These are phyloP conservation scores for Melanopsichium pennsylvanicum DNA, from an alignment of 1,284 basidiomycete genomes.

Conservation along the genomic window DNA sequence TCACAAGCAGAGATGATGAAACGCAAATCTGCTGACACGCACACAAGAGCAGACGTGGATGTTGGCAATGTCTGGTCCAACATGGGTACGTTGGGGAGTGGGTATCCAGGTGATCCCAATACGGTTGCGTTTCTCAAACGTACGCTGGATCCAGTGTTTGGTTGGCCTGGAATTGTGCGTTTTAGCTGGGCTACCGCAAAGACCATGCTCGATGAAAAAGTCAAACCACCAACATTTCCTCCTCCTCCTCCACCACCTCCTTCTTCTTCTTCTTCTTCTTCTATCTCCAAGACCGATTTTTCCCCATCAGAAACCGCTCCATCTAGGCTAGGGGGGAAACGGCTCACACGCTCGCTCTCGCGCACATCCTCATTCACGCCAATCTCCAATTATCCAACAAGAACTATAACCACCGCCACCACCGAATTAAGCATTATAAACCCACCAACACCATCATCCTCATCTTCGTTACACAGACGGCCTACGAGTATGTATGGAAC, in stretches of 20 bases:
- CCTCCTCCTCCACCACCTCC: neutral
- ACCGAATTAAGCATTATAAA: too few relatives aligned
- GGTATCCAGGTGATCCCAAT: slow-evolving; percentile 76
- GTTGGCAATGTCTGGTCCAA: slow-evolving; percentile 13
- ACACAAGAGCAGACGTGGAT: neutral
- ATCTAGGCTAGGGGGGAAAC: slow-evolving; percentile 1
- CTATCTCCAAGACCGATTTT: too few relatives aligned
- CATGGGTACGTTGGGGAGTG: slow-evolving; percentile 28
- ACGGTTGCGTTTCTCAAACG: slow-evolving; percentile 85
- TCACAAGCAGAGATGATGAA: slow-evolving; percentile 32
- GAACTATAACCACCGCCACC: too few relatives aligned
- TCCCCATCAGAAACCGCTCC: too few relatives aligned
- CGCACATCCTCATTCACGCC: slow-evolving; percentile 17
- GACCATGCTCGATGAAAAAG: slow-evolving; percentile 77
- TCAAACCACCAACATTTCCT: slow-evolving; percentile 3
- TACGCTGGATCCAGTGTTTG: slow-evolving; percentile 86
- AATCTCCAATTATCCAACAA: too few relatives aligned
- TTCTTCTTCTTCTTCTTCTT: too few relatives aligned
- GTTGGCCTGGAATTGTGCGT: slow-evolving; percentile 86
- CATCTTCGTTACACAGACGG: neutral
- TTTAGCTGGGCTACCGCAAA: slow-evolving; percentile 97
- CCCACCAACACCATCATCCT: too few relatives aligned
- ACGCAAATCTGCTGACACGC: neutral
- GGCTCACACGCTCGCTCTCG: slow-evolving; percentile 19
- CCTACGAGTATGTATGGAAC: slow-evolving; percentile 35